phyloP scores from a whole-genome alignment of 768 basidiomycete species.

The Naganishia randhawae region DNA sequence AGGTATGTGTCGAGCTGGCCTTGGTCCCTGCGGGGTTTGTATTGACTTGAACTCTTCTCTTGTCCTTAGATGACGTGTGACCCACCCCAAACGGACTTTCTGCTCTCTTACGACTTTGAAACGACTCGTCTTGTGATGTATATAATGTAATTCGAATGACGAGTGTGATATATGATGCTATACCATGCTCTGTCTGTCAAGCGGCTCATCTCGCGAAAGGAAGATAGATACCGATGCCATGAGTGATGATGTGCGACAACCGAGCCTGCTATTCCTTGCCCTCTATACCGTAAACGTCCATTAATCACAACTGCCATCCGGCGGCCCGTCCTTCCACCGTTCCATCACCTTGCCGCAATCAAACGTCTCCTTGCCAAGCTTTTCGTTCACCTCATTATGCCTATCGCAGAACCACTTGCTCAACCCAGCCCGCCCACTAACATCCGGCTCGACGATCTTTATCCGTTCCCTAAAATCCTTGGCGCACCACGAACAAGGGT shows the following conservation, averaged over 20 bases:
- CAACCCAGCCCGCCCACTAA: conserved; percentile 64
- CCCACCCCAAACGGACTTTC: background rate
- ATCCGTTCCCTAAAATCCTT: conserved; percentile 73
- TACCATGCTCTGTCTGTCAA: no score
- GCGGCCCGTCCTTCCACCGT: conserved; percentile 87
- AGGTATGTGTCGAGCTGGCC: background rate
- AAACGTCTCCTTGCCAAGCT: conserved; percentile 76
- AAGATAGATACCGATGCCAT: background rate
- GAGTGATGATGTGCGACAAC: background rate
- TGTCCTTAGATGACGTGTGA: background rate
- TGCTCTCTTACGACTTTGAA: background rate
- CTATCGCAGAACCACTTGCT: conserved; percentile 84
- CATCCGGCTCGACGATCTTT: conserved; percentile 66
- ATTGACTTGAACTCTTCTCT: background rate
- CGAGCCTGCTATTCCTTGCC: background rate
- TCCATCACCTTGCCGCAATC: conserved; percentile 77
- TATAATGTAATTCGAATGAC: background rate
- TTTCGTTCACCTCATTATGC: conserved; percentile 87
- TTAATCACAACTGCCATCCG: conserved; percentile 82
- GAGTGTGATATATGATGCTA: no score
- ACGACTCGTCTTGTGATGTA: background rate
- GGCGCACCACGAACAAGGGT: conserved; percentile 85
- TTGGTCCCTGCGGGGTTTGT: background rate
- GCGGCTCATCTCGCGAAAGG: no score
- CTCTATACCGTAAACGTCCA: background rate